Base-by-base conservation (phyloP, 768 basidiomycete genomes). In the Mycena galericulata region DNA sequence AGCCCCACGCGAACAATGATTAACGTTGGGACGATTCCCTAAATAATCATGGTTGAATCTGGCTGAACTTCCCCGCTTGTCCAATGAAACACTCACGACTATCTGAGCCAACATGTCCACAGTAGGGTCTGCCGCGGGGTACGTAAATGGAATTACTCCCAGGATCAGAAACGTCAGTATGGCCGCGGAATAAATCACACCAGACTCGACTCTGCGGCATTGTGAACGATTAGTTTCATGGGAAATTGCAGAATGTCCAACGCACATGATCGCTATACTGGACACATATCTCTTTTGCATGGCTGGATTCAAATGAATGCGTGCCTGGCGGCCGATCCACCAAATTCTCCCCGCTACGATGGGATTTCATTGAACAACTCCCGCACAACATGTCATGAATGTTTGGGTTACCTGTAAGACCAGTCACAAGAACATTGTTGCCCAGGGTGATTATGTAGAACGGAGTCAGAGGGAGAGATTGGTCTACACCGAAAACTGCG, bases 161-260 rank as follows among this genome's bases (percentile, higher is more conserved):
- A 54, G 29, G 9, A 62, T 54, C 46, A 77, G 71, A 64, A 75
- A 75, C 43, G 74, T 65, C 22, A 78, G 65, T 47, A 79, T 73
- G 61, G 75, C 76, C 29, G 75, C 73, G 11, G 75, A 76, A 43
- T 79, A 79, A 54, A 79, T 76, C 32, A 77, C 54, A 51, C 78
- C 76, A 20, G 78, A 79, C 74, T 79, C 78, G 43, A 78, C 71
- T 55, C 78, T 79, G 71, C 3, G 5, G n/a, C n/a, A n/a, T n/a
- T n/a, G 18, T 26, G 11, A 18, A n/a, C 29, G n/a, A 12, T 17
- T 10, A 18, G 5, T 22, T 20, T 10, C 5, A 30, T n/a, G 9
- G 7, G 20, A 5, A 36, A 38, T 26, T 22, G 11, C 18, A 47
- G 22, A 34, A 57, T 3, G 22, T 5, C 17, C 10, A 24, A 72